A percentile compares a stretch with the other conserved stretches of the same genome.
phyloP scores from a whole-genome alignment of 371 early-diverging fungal genomes.

The Rhizopus delemar region DNA sequence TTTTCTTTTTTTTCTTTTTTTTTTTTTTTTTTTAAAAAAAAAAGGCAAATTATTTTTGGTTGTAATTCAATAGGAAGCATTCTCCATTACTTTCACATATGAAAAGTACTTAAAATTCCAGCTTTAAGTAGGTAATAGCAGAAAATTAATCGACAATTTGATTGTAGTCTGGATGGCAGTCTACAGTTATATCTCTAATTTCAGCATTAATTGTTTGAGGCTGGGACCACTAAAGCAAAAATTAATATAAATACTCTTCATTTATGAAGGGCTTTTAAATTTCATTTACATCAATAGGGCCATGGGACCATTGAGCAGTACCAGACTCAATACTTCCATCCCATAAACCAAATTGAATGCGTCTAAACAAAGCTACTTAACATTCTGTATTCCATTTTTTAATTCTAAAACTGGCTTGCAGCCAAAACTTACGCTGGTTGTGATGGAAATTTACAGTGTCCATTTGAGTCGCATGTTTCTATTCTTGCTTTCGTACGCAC shows the following conservation, averaged over 20 bases:
- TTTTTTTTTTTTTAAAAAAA: not conserved
- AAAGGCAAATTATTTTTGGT: constrained; percentile 2
- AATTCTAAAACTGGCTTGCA: not conserved
- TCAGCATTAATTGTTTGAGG: constrained; percentile 19
- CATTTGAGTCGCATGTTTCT: constrained; percentile 31
- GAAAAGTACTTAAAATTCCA: not conserved
- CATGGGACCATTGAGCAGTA: constrained; percentile 46
- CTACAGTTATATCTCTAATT: constrained; percentile 19
- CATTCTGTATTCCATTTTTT: not conserved
- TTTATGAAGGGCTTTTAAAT: not conserved
- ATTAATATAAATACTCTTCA: not conserved
- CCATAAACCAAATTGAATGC: constrained; percentile 60
- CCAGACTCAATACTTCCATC: constrained; percentile 51
- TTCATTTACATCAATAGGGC: constrained; percentile 46
- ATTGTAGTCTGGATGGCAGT: constrained; percentile 29
- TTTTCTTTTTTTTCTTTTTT: not conserved
- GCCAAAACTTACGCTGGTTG: constrained; percentile 43
- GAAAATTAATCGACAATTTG: constrained; percentile 17
- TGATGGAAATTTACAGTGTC: constrained; percentile 43
- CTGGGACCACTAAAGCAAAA: constrained; percentile 20
- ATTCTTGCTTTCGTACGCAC: constrained; percentile 33
- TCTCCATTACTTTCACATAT: constrained; percentile 6
- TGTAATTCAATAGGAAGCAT: constrained; percentile 7
- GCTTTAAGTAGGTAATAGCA: not conserved
- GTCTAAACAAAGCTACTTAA: constrained; percentile 24